Percentiles rank a stretch among this genome's conserved stretches.
Conservation (phyloP, 2,329 filamentous ascomycete species). For the Scytalidium lignicola region DNA sequence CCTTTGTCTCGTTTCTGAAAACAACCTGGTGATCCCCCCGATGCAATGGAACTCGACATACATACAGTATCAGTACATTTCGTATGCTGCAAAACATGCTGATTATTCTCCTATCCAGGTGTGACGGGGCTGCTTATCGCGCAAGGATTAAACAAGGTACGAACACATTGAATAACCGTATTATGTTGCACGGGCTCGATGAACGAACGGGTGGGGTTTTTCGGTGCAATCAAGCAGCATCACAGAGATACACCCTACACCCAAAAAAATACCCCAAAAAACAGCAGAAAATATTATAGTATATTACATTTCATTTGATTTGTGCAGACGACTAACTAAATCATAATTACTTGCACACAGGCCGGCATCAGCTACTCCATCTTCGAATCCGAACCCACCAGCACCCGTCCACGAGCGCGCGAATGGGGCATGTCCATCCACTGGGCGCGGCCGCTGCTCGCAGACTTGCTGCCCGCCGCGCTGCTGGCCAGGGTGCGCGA, state of each 20-base stretch:
- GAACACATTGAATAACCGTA: neutral
- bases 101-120: conserved; percentile 19
- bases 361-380: conserved; percentile 6
- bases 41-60: too few species aligned
- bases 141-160: conserved; percentile 34
- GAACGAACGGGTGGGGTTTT: too few species aligned
- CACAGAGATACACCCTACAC: too few species aligned
- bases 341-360: too few species aligned
- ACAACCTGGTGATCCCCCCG: neutral
- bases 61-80: too few species aligned
- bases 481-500: neutral
- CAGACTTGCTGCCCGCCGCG: neutral
- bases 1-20: too few species aligned
- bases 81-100: neutral
- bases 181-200: too few species aligned
- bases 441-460: conserved; percentile 5
- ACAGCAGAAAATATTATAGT: too few species aligned
- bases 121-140: conserved; percentile 34
- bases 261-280: too few species aligned
- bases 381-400: conserved; percentile 7
- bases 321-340: too few species aligned
- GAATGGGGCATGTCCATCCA: conserved; percentile 12
- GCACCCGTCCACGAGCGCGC: neutral
- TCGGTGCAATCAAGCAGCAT: too few species aligned
- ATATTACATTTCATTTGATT: too few species aligned